phyloP scores from a whole-genome alignment of 768 basidiomycete genomes.

The Strobilomyces confusus region DNA sequence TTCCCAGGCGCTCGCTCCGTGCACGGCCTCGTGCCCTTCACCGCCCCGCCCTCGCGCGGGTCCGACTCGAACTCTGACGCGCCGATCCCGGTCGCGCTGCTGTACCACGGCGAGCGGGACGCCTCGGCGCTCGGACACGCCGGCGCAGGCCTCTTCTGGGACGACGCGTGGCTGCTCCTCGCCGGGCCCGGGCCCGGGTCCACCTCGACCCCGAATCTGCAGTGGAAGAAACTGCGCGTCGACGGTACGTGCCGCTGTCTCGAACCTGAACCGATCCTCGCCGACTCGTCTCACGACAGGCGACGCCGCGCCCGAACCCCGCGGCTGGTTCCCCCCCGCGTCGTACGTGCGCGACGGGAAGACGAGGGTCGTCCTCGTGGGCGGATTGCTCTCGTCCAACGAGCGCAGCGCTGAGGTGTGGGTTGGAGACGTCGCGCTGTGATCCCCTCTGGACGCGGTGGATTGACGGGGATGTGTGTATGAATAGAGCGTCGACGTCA shows the following conservation, averaged over 20 bases:
- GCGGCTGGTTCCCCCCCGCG: conserved; percentile 43
- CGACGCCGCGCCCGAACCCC: conserved; percentile 23
- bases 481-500: too few relatives aligned
- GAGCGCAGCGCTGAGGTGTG: conserved; percentile 40
- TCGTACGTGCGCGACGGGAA: conserved; percentile 21
- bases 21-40: conserved; percentile 31
- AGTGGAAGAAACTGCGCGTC: conserved; percentile 26
- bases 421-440: conserved; percentile 33
- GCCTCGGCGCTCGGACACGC: conserved; percentile 36
- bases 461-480: too few relatives aligned
- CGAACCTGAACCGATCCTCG: too few relatives aligned
- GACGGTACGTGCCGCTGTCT: not conserved
- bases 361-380: conserved; percentile 33
- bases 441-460: not conserved
- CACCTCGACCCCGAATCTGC: not conserved
- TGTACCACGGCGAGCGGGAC: conserved; percentile 36
- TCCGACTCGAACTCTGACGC: too few relatives aligned
- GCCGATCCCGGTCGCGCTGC: conserved; percentile 28
- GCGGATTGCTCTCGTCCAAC: conserved; percentile 40
- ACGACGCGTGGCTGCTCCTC: conserved; percentile 37
- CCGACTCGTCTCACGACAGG: not conserved
- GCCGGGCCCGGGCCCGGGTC: too few relatives aligned
- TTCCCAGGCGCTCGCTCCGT: conserved; percentile 34
- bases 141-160: conserved; percentile 39
- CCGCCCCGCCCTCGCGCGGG: too few relatives aligned